Percentiles rank a stretch among this genome's conserved stretches.
Conservation (phyloP, 306 rosid genomes). For the Canavalia ensiformis region DNA sequence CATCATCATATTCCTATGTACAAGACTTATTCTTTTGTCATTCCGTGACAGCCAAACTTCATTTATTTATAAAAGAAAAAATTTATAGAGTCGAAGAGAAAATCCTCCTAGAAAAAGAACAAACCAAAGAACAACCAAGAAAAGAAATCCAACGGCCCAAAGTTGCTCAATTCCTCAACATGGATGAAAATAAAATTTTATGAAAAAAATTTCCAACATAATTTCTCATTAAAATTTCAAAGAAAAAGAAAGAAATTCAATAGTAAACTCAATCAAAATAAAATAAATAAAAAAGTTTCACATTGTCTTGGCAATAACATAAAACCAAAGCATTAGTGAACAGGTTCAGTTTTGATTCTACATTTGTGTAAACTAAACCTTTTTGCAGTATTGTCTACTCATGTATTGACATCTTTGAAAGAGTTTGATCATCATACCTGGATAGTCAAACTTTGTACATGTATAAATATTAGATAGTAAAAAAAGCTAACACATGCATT, state of each 20-base stretch:
- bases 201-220: neutral
- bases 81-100: neutral
- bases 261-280: neutral
- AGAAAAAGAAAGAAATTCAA: neutral
- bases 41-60: neutral
- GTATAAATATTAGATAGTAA: neutral
- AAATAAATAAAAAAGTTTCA: neutral
- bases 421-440: neutral
- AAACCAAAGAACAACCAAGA: slow-evolving; percentile 4
- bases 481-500: neutral
- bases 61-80: neutral
- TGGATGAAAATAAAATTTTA: neutral
- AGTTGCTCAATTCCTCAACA: neutral
- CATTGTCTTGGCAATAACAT: neutral
- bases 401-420: neutral
- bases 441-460: slow-evolving; percentile 12
- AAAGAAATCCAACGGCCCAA: neutral
- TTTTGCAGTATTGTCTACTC: neutral
- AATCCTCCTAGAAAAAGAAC: neutral
- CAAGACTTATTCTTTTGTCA: neutral
- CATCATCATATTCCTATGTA: neutral
- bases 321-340: slow-evolving; percentile 6
- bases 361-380: neutral
- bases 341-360: neutral
- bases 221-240: neutral